Evolutionary conservation across 2,329 filamentous ascomycete species (phyloP), one percentile per base, ranked within the genome.

Genomic region (Pseudogymnoascus sp.): DNA sequence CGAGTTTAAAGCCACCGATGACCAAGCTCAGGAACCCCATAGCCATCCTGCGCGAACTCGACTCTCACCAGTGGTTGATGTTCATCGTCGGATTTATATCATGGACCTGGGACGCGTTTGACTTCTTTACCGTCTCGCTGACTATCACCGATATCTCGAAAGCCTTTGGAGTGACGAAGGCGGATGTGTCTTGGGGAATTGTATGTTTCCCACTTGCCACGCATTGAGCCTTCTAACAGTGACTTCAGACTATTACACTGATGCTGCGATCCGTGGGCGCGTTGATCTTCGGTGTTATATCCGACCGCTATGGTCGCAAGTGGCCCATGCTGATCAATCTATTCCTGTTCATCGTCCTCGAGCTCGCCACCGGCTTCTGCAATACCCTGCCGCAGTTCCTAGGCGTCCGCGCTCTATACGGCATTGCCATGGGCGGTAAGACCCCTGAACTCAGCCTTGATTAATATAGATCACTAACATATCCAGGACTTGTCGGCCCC

Each of bases 241-340:
- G n/a, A 34, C 16, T 56, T 34, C 28, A 56, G 68, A 71, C 70
- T 37, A 71, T 63, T n/a, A 73, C 66, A 61, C 70, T 71, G 64
- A 73, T 69, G 50, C 72, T 71, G 18, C 68, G 70, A 60, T 73
- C 71, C 71, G 71, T 73, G 7, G 71, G 68, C 12, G 68, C 69
- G 10, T 87, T 87, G n/a, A 71, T 84, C 71, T 93, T 64, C 37
- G 10, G 71, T 68, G 10, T 67, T 31, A 11, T 64, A 1, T 75
- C 79, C 18, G 83, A 86, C 73, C 77, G 81, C 37, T 86, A 83
- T 66, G 83, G 83, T 4, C 76, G 83, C 59, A 85, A 84, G 70
- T 89, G 87, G 86, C 88, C 88, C 1, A 90, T 91, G 78, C 80
- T 91, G 21, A 70, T 88, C 64, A 91, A 91, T 75, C 89, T 91